These are phyloP conservation scores for Claviceps monticola DNA, from an alignment of 2,329 filamentous ascomycete genomes.

Conservation along the genomic window DNA sequence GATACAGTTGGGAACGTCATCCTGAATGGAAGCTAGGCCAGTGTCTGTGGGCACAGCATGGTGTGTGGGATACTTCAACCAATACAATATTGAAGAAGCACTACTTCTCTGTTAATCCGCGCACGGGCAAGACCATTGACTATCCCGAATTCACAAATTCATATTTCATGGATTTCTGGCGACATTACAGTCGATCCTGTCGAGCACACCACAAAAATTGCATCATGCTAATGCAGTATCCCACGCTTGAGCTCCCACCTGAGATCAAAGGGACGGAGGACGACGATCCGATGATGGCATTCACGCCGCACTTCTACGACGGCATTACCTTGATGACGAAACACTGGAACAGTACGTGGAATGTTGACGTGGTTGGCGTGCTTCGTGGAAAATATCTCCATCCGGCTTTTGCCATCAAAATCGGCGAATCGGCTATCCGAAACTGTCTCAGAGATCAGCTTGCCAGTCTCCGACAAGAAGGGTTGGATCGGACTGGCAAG, in stretches of 20 bases:
- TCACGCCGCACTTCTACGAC: constrained; percentile 93
- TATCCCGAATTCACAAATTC: constrained; percentile 81
- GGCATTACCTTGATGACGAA: constrained; percentile 95
- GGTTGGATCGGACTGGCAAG: constrained; percentile 72
- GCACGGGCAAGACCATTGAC: constrained; percentile 58
- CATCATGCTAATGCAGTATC: constrained; percentile 82
- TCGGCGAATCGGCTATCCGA: constrained; percentile 85
- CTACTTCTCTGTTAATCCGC: constrained; percentile 73
- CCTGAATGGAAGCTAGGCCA: constrained; percentile 83
- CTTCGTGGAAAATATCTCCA: constrained; percentile 77
- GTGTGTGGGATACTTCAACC: constrained; percentile 74
- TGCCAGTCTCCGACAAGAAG: constrained; percentile 69
- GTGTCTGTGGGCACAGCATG: constrained; percentile 94
- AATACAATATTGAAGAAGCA: constrained; percentile 70
- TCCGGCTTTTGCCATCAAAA: constrained; percentile 80
- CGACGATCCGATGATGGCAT: constrained; percentile 81
- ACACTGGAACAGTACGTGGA: constrained; percentile 97
- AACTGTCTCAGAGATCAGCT: constrained; percentile 89
- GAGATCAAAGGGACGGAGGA: constrained; percentile 74
- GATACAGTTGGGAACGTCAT: constrained; percentile 84
- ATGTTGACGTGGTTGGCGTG: constrained; percentile 88
- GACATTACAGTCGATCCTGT: constrained; percentile 61
- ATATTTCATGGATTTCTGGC: constrained; percentile 80
- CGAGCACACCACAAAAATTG: constrained; percentile 63
- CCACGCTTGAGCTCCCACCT: constrained; percentile 84